Conservation (phyloP, 805 yeast genomes). For the Saccharomycopsis selenospora region DNA sequence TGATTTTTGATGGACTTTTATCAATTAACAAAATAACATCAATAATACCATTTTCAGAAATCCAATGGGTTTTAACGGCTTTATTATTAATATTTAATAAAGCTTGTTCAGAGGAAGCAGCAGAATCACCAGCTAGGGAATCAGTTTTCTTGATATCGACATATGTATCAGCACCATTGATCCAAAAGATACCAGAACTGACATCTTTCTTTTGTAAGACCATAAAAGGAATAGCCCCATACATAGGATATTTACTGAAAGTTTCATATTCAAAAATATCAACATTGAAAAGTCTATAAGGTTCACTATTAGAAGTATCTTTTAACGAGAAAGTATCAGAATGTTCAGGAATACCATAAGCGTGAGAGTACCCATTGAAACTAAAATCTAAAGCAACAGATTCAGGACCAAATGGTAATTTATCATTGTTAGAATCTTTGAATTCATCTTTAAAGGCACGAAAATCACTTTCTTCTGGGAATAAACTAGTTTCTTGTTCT, state of each 20-base stretch:
- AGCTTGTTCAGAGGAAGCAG: slow-evolving; percentile 19
- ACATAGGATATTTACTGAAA: slow-evolving; percentile 81
- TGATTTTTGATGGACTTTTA: slow-evolving; percentile 47
- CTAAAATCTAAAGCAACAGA: slow-evolving; percentile 74
- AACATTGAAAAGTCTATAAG: slow-evolving; percentile 85
- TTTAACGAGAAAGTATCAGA: slow-evolving; percentile 71
- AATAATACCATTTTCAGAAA: slow-evolving; percentile 80
- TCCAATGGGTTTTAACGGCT: slow-evolving; percentile 70
- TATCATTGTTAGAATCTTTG: slow-evolving; percentile 57
- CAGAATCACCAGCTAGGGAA: not conserved
- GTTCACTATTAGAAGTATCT: slow-evolving; percentile 57
- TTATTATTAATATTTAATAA: slow-evolving; percentile 12
- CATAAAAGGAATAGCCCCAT: slow-evolving; percentile 89
- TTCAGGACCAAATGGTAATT: slow-evolving; percentile 79
- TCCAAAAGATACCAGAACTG: slow-evolving; percentile 81
- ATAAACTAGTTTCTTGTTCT: slow-evolving; percentile 34
- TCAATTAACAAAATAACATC: slow-evolving; percentile 70
- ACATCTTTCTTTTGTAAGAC: slow-evolving; percentile 52
- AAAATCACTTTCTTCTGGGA: slow-evolving; percentile 54
- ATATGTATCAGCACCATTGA: slow-evolving; percentile 88
- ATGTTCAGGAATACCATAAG: slow-evolving; percentile 96
- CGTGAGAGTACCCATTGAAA: slow-evolving; percentile 51
- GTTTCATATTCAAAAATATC: slow-evolving; percentile 93
- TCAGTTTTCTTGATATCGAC: slow-evolving; percentile 52
- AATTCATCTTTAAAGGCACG: slow-evolving; percentile 69